Percentiles rank a stretch among this genome's conserved stretches.
phyloP scores from a whole-genome alignment of 2,329 filamentous ascomycete genomes.

The Helotiales sp. region DNA sequence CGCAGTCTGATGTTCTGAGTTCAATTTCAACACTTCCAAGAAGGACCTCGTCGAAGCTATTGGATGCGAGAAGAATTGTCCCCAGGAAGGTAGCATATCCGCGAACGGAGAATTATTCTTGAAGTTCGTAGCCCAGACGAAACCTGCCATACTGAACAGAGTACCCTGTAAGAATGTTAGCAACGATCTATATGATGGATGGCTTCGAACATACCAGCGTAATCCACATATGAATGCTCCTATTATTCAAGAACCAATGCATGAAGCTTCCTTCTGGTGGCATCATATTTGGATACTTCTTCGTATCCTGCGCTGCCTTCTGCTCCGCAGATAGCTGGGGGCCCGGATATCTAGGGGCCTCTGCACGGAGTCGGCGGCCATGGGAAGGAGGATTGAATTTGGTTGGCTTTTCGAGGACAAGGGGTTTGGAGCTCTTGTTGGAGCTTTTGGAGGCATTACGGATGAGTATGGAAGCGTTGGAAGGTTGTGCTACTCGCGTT shows the following conservation, averaged over 20 bases:
- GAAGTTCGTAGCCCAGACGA: slow-evolving; percentile 79
- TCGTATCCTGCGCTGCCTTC: slow-evolving; percentile 62
- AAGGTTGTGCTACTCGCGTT: slow-evolving; percentile 29
- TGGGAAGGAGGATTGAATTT: slow-evolving; percentile 94
- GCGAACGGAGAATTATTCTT: slow-evolving; percentile 74
- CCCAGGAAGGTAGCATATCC: slow-evolving; percentile 72
- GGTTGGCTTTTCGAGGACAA: slow-evolving; percentile 81
- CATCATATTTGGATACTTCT: slow-evolving; percentile 86
- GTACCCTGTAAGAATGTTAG: slow-evolving; percentile 25
- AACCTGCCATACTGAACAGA: slow-evolving; percentile 58
- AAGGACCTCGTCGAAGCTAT: slow-evolving; percentile 64
- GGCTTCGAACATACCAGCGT: slow-evolving; percentile 66
- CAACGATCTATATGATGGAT: neutral
- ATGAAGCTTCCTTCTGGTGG: slow-evolving; percentile 79
- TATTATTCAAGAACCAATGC: slow-evolving; percentile 81
- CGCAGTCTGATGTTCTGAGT: slow-evolving; percentile 69
- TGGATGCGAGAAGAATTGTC: slow-evolving; percentile 69
- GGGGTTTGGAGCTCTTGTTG: slow-evolving; percentile 48
- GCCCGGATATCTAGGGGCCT: slow-evolving; percentile 66
- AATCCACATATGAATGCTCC: slow-evolving; percentile 76
- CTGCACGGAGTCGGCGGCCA: slow-evolving; percentile 63
- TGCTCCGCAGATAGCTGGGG: slow-evolving; percentile 68
- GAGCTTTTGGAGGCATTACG: slow-evolving; percentile 37
- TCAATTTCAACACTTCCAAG: slow-evolving; percentile 72
- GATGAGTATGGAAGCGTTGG: slow-evolving; percentile 14